These are phyloP conservation scores for Daldinia grandis DNA, from an alignment of 495 filamentous ascomycete species.

Conservation along the genomic window DNA sequence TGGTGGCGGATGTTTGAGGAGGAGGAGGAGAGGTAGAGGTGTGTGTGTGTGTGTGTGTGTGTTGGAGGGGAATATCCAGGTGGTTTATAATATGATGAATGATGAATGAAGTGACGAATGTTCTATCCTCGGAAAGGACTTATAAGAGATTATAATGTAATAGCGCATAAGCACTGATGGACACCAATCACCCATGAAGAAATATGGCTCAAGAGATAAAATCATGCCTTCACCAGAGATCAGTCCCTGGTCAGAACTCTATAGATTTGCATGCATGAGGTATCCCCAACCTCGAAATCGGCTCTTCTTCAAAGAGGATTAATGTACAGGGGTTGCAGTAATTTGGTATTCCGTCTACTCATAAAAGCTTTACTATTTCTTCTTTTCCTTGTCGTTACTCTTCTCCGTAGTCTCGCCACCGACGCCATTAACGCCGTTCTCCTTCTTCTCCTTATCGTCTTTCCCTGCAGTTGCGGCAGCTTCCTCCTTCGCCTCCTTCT, in stretches of 20 bases:
- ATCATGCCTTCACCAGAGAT: slow-evolving; percentile 14
- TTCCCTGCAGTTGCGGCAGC: slow-evolving; percentile 55
- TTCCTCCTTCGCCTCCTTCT: slow-evolving; percentile 85
- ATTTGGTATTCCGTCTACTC: slow-evolving; percentile 20
- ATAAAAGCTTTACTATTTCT: slow-evolving; percentile 52
- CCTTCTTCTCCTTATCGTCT: slow-evolving; percentile 68
- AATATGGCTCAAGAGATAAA: not conserved
- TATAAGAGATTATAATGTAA: not conserved
- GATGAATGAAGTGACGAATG: slow-evolving; percentile 16
- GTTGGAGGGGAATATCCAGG: not conserved
- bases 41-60: not conserved
- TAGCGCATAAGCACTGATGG: not conserved
- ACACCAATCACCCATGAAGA: not conserved
- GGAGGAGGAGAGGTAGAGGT: not conserved
- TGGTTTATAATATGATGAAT: not conserved
- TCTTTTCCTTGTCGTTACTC: slow-evolving; percentile 70
- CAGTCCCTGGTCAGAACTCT: slow-evolving; percentile 14
- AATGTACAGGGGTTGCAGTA: slow-evolving; percentile 33
- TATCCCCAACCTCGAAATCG: slow-evolving; percentile 13
- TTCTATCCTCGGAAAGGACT: not conserved
- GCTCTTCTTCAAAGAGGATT: slow-evolving; percentile 32
- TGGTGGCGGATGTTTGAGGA: slow-evolving; percentile 70
- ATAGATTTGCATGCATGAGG: slow-evolving; percentile 31
- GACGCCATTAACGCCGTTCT: slow-evolving; percentile 61
- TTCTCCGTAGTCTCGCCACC: slow-evolving; percentile 76